Base-by-base conservation (phyloP, 2,329 filamentous ascomycete genomes). In the Bipolaris gigantea region DNA sequence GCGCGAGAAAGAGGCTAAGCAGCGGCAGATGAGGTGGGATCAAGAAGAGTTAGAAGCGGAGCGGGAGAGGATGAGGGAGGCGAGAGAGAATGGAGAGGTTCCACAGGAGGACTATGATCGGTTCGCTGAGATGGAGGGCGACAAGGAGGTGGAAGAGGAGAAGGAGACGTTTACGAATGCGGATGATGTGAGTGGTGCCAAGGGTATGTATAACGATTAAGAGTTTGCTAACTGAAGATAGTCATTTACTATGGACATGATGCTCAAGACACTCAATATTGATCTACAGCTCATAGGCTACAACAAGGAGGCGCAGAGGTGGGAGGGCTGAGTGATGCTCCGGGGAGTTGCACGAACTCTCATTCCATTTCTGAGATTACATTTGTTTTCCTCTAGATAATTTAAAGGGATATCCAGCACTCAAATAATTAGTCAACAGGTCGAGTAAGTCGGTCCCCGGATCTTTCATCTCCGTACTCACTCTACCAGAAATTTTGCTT, bases 191-290 rank as follows among this genome's bases (percentile, higher is more conserved):
- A 72, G 72, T 72, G 39, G 9, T 9, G 3, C 32, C 3, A 27
- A 1, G 7, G 10, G 27, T 27, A 27, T 50, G 53, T 33, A 53
- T 10, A 10, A 42, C 2, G 49, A 66, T 54, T 63, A 40, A 4
- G 32, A 13, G 11, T 2, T n/a, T 3, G 21, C 33, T 46, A 36
- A 46, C 33, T 18, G 9, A 3, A n/a, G 4, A 6, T 53, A 73
- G 84, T 81, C 80, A 11, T 88, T 89, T 64, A 88, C 85, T 11
- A 87, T 89, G 81, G 84, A 82, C 43, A 84, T 84, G 80, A 89
- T 89, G 86, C 77, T 89, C 15, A 81, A 80, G 60, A 84, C 80
- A 27, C 74, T 89, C 54, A 86, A 87, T 63, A 82, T 89, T 52
- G 84, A 88, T 50, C 72, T 83, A 4, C 75, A 80, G 44, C 66